A percentile compares a stretch with the other conserved stretches of the same genome.
Evolutionary conservation across 2,329 filamentous ascomycete genomes (phyloP).

Genomic region (Beauveria australis): DNA sequence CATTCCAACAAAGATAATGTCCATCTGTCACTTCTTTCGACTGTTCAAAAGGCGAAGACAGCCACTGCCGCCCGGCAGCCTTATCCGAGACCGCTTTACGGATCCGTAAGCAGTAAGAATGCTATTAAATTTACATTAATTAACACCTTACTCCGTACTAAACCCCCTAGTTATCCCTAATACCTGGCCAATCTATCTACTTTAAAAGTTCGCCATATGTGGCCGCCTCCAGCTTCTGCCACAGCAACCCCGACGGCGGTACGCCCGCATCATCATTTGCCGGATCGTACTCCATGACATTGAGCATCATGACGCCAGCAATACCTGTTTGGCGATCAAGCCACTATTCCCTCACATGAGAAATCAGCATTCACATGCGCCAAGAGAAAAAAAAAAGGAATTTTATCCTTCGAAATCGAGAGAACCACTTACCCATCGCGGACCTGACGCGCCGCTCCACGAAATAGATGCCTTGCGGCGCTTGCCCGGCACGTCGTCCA

Average conservation of each 20-base stretch:
- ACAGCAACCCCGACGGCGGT: constrained; percentile 1
- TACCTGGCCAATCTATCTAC: neutral
- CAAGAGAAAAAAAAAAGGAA: neutral
- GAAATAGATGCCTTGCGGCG: constrained; percentile 33
- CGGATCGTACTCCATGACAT: constrained; percentile 7
- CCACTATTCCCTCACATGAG: constrained; percentile 16
- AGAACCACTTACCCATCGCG: constrained; percentile 30
- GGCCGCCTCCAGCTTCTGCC: constrained; percentile 1
- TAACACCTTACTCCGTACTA: too few relatives aligned
- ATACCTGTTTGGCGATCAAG: constrained; percentile 20
- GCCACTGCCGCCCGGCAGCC: too few relatives aligned
- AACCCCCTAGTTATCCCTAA: too few relatives aligned
- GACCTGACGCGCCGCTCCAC: constrained; percentile 35
- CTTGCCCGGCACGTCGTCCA: constrained; percentile 30
- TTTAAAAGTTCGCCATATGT: constrained; percentile 1
- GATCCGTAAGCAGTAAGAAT: too few relatives aligned
- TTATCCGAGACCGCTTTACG: too few relatives aligned
- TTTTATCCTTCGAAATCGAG: neutral
- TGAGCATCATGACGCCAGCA: constrained; percentile 11
- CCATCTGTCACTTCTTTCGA: too few relatives aligned
- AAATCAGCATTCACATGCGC: neutral
- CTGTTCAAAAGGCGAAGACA: too few relatives aligned
- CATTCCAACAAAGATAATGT: too few relatives aligned
- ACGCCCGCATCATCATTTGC: neutral
- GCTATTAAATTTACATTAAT: too few relatives aligned